phyloP scores from a whole-genome alignment of 176 grass and related monocot species.

The Oryza meyeriana region DNA sequence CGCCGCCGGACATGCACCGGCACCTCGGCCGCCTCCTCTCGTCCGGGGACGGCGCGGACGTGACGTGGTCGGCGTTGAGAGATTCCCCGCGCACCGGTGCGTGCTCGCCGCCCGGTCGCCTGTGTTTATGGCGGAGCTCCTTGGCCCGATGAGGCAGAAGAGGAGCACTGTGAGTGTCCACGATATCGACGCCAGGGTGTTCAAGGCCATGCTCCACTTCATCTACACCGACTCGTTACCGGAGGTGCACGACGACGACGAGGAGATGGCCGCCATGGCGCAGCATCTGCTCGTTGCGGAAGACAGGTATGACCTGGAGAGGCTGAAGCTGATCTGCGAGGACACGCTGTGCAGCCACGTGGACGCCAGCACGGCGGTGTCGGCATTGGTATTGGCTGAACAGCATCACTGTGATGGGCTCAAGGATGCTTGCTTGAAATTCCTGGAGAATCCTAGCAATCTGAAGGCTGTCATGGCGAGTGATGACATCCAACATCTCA shows the following conservation, averaged over 20 bases:
- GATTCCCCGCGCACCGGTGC: background rate
- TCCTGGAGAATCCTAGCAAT: background rate
- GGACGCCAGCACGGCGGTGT: background rate
- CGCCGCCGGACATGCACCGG: background rate
- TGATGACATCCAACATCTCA: background rate
- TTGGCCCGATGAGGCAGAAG: background rate
- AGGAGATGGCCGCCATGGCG: background rate
- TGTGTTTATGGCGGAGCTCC: slow-evolving; percentile 28
- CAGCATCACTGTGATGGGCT: background rate
- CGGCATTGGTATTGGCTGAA: background rate
- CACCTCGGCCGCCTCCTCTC: background rate
- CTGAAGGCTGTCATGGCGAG: background rate
- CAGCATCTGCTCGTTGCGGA: slow-evolving; percentile 36
- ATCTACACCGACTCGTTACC: slow-evolving; percentile 35
- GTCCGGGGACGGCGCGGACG: background rate
- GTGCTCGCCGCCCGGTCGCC: slow-evolving; percentile 36
- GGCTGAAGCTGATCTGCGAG: slow-evolving; percentile 39
- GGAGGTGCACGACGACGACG: background rate
- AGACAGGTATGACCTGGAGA: slow-evolving; percentile 27
- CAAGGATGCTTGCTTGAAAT: slow-evolving; percentile 9
- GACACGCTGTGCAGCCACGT: background rate
- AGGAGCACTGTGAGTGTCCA: background rate
- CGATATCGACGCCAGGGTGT: slow-evolving; percentile 34
- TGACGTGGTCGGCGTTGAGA: background rate
- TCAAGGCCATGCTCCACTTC: slow-evolving; percentile 40